Evolutionary conservation across 768 basidiomycete species (phyloP), one percentile per base, ranked within the genome.

Genomic region (Serendipita sp.): DNA sequence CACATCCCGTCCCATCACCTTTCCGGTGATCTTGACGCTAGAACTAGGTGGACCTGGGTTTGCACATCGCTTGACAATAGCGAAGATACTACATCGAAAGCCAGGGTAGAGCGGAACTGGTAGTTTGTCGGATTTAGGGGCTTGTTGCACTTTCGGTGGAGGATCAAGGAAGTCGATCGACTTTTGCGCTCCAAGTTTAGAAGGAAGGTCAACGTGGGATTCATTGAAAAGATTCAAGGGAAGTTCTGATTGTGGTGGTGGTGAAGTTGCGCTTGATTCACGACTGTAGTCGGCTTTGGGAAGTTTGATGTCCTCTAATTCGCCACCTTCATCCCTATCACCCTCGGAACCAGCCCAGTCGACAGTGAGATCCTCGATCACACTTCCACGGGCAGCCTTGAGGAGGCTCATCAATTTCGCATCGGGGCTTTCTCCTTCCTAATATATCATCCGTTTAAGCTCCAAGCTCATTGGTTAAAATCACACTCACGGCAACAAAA

Each of bases 361-460:
- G 34, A 68, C 32, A 3, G 65, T 30, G 0, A 67, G 58, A 41
- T 68, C 64, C 7, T 35, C 18, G 18, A 69, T 37, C 5, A 24
- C 53, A 3, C 66, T 64, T n/a, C 62, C 53, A 51, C 46, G 48
- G 13, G 68, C 67, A 2, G 66, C 66, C 16, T 44, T 44, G 16
- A 70, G 62, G 3, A 70, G 44, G 7, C 66, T 18, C 0, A 63
- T 37, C 8, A 48, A 24, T 64, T 70, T 70, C 16, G 66, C 68
- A 3, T 66, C 64, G 10, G 68, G 38, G 7, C 13, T 41, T 13
- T 41, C 38, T 41, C 38, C 38, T 13, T 41, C 38, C 38, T 41
- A 13, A 41, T 4, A 4, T 5, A 41, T 41, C 13, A 13, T 5
- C 38, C 13, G 13, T 41, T 41, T 24, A 24, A 41, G 38, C 5